Percentiles rank a stretch among this genome's conserved stretches.
These are phyloP conservation scores for Acanthamoeba royreba DNA, from an alignment of 208 protist species.

Conservation along the genomic window DNA sequence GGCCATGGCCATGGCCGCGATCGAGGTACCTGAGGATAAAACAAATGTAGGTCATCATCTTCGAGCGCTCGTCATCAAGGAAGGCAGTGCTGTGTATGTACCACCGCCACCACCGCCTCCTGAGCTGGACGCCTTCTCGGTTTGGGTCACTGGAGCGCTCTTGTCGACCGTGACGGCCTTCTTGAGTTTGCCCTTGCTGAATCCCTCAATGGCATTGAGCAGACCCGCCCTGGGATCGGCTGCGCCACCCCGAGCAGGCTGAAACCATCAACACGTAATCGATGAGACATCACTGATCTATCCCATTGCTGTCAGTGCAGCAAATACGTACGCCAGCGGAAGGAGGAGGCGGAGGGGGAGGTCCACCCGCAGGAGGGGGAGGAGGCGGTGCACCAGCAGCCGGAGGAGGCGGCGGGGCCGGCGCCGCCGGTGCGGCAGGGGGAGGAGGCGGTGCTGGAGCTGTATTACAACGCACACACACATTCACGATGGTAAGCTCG, in stretches of 20 bases:
- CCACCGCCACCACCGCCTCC: not conserved
- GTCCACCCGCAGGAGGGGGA: not conserved
- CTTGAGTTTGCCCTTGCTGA: slow-evolving; percentile 27
- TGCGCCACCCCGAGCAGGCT: not conserved
- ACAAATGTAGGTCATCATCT: not conserved
- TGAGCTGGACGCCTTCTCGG: not conserved
- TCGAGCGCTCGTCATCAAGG: not conserved
- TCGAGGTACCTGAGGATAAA: not conserved
- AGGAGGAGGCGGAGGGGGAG: not conserved
- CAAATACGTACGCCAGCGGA: not conserved
- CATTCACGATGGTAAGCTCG: too few relatives aligned
- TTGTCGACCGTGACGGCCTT: slow-evolving; percentile 26
- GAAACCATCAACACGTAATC: not conserved
- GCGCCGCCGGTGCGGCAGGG: not conserved
- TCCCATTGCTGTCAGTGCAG: not conserved
- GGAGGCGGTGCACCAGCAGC: not conserved
- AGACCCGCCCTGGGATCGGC: not conserved
- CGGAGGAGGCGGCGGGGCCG: not conserved
- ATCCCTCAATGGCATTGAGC: slow-evolving; percentile 1
- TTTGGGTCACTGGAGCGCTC: not conserved
- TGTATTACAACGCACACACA: not conserved
- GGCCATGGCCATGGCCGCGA: not conserved
- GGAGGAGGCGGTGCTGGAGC: not conserved
- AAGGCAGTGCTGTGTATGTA: too few relatives aligned
- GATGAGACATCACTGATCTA: not conserved